Base-by-base conservation (phyloP, 805 yeast genomes). In the Sungouiella thailandica region DNA sequence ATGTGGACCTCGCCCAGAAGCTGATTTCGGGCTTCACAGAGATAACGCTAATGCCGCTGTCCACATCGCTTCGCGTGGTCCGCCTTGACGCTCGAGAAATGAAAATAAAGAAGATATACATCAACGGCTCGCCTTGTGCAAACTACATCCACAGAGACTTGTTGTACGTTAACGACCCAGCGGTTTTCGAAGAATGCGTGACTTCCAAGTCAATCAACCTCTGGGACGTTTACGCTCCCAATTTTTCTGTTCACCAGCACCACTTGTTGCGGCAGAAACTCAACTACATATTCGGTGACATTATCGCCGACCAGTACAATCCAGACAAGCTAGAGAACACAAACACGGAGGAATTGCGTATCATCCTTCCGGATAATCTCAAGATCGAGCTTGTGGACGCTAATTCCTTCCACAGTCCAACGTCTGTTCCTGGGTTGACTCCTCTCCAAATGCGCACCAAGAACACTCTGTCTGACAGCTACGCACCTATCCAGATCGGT, bases 11-110 rank as follows among this genome's bases (percentile, higher is more conserved):
- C 27, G 71, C 78, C n/a, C 64, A 68, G 12, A 70, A 74, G 41
- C 49, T 62, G 14, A 61, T 88, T 5, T 52, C 50, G 0, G 98
- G 97, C 11, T 70, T 74, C 44, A 87, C 97, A 0, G 97, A 89
- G 51, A 61, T 93, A 20, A 82, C 93, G 2, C 66, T 89, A 2
- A 68, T 84, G 12, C 97, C 98, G 0, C 62, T 76, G 11, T 75
- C 78, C 32, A 62, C 78, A 14, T 49, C 65, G 1, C 61, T 90
- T 28, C 75, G 73, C 37, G 62, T 64, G 8, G 64, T 93, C 17
- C 74, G 75, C 33, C 63, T 93, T 32, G 97, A 93, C 55, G 85
- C 95, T 39, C 74, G 95, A 34, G 86, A 85, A 28, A 70, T 83
- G 62, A 66, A 64, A 23, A 74, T 93, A 23, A 69, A 72, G 16